phyloP scores from a whole-genome alignment of 140 eudicot genomes.

The Ambrosia hybrid region DNA sequence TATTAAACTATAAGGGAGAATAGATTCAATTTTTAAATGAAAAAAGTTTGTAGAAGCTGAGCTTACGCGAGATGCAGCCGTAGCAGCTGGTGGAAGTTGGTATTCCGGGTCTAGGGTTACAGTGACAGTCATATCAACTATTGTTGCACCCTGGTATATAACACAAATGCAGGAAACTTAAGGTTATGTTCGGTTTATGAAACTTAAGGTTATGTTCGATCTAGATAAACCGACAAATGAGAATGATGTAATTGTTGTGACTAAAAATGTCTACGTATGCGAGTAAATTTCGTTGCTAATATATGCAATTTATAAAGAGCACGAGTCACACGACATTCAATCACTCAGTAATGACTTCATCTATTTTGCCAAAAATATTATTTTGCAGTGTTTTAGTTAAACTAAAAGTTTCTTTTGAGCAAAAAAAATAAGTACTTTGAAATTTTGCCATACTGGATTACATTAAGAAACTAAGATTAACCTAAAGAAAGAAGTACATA shows the following conservation, averaged over 20 bases:
- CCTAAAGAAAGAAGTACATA: too few relatives aligned
- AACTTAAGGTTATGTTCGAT: not conserved
- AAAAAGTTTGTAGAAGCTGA: not conserved
- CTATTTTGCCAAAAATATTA: not conserved
- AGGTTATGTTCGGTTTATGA: too few relatives aligned
- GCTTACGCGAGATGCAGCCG: constrained; percentile 51
- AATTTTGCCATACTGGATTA: too few relatives aligned
- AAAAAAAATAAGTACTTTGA: not conserved
- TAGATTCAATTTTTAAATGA: not conserved
- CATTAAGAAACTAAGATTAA: too few relatives aligned
- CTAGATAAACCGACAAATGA: not conserved
- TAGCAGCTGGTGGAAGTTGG: constrained; percentile 68
- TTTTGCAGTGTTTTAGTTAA: not conserved
- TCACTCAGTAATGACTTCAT: not conserved
- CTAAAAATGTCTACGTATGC: not conserved
- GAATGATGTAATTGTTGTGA: not conserved
- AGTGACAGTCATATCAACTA: constrained; percentile 60
- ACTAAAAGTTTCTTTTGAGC: not conserved
- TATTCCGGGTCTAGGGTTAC: constrained; percentile 60
- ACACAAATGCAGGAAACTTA: constrained; percentile 1
- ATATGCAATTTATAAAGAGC: not conserved
- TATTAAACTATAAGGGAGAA: not conserved
- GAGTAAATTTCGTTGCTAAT: constrained; percentile 18
- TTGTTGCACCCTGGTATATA: constrained; percentile 70
- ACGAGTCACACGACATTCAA: not conserved